Evolutionary conservation across 1,284 basidiomycete genomes (phyloP).

Genomic region (Marasmius fiardii): DNA sequence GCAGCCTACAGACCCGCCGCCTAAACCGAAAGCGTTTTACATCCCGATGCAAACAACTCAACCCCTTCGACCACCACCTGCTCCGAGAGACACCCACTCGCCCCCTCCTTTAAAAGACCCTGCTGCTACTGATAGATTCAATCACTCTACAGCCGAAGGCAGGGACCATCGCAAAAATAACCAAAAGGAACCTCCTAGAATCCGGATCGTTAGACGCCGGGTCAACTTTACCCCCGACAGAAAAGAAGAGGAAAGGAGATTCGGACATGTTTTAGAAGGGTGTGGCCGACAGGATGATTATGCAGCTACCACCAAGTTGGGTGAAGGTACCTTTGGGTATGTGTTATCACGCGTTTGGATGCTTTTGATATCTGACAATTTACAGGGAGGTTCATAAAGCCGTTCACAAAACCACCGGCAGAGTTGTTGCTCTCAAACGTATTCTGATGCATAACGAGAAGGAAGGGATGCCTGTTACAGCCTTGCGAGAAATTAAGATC

Average conservation of each 20-base stretch:
- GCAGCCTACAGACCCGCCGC: constrained; percentile 17
- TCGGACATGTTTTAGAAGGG: constrained; percentile 70
- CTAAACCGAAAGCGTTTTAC: constrained; percentile 14
- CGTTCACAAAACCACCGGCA: constrained; percentile 58
- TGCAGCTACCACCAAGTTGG: constrained; percentile 79
- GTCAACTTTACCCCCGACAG: constrained; percentile 21
- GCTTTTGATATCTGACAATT: constrained; percentile 11
- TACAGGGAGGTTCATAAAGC: constrained; percentile 87
- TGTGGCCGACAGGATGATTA: constrained; percentile 80
- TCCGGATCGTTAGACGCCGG: constrained; percentile 17
- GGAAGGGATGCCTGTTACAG: constrained; percentile 95
- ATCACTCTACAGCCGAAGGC: no score
- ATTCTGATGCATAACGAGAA: constrained; percentile 97
- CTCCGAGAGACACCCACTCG: constrained; percentile 41
- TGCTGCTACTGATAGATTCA: not conserved
- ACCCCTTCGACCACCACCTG: constrained; percentile 17
- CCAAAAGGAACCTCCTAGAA: constrained; percentile 6
- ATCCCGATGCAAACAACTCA: constrained; percentile 16
- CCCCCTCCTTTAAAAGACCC: constrained; percentile 30
- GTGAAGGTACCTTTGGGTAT: constrained; percentile 94
- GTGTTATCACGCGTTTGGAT: constrained; percentile 23
- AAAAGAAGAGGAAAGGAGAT: constrained; percentile 63
- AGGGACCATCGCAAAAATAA: not conserved
- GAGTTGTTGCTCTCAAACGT: constrained; percentile 85
- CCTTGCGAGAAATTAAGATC: constrained; percentile 97